Base-by-base conservation (phyloP, 345 rosid species). In the Euphorbia lathyris region DNA sequence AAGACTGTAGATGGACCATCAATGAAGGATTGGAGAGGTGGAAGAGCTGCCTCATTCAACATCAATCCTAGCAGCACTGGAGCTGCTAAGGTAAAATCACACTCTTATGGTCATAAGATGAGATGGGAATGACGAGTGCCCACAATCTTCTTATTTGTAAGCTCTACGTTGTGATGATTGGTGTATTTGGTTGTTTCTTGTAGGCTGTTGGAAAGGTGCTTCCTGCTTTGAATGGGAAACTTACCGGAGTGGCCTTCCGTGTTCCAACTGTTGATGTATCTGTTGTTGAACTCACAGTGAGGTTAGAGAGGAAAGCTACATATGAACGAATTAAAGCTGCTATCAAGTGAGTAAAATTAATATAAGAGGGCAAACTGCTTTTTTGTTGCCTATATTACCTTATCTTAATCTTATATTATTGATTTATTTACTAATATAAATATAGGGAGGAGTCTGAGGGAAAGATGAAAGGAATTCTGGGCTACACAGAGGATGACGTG, bases 1-100 rank as follows among this genome's bases (percentile, higher is more conserved):
- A 76, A 76, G 74, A 76, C 79, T 43, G 79, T 76, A 52, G 79
- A 76, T 53, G 79, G 79, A 10, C 79, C 79, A 61, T 76, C 79
- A 8, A 53, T 61, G 52, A 71, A 71, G 79, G 79, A 76, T 23
- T 71, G 79, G 79, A 76, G 79, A 60, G 79, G 69, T 43, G 79
- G 76, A 66, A 76, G 79, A 71, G 79, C 79, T 42, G 79, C 79
- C 67, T 71, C 79, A 16, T 67, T 71, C 36, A 71, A 71, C 72
- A 76, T 76, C 65, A 76, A 71, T 71, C 79, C 79, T 53, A 76
- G 76, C 72, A 71, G 76, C 79, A 76, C 79, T 23, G 79, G 79
- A 66, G 79, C 79, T 67, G 79, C 76, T 6, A 76, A 76, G 79
- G 79, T 76, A 36, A 3, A 53, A 22, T 53, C 13, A 7, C 27